Base-by-base conservation (phyloP, 1,139 yeast genomes). In the Zygosaccharomyces pseudobailii region DNA sequence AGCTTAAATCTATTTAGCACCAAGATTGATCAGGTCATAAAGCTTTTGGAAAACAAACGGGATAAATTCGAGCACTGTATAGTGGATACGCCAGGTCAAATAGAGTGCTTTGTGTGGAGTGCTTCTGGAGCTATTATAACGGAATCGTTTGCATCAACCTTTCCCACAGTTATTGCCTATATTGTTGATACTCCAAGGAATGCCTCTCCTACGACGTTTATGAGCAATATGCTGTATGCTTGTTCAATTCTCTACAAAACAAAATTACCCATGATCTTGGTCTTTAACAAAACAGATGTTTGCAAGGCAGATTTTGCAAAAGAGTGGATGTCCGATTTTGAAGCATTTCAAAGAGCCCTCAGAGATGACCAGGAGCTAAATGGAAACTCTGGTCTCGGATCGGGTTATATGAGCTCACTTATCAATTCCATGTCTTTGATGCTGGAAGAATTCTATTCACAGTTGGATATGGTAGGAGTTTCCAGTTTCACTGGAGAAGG, bases 271-370 rank as follows among this genome's bases (percentile, higher is more conserved):
- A 89, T 94, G 96, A 85, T 94, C 60, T 79, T 94, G 21, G 98
- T 94, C 5, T 94, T 92, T 73, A 94, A 94, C 70, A 94, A 94
- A 70, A 87, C 94, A 2, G 99, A 94, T 68, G 90, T 86, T 6
- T 75, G 84, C 58, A 82, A 83, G 51, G 88, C 95, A 0, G 82
- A 79, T 45, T 89, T 89, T 69, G 97, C 96, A 25, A 84, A 82
- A 63, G 95, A 88, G 55, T 94, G 99, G 99, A 89, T 94, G 97
- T 79, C 84, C 3, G 98, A 94, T 68, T 94, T 94, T 67, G 97
- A 92, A 67, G 75, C 80, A 19, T 94, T 94, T 72, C 98, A 92
- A 67, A 71, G 70, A 33, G 95, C 95, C 1, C 71, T 90, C 51
- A 74, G 76, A 56, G 73, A 74, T 34, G 85, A 84, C 60, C 76